Conservation (phyloP, 2,329 filamentous ascomycete species). For the Conoideocrella luteorostrata region DNA sequence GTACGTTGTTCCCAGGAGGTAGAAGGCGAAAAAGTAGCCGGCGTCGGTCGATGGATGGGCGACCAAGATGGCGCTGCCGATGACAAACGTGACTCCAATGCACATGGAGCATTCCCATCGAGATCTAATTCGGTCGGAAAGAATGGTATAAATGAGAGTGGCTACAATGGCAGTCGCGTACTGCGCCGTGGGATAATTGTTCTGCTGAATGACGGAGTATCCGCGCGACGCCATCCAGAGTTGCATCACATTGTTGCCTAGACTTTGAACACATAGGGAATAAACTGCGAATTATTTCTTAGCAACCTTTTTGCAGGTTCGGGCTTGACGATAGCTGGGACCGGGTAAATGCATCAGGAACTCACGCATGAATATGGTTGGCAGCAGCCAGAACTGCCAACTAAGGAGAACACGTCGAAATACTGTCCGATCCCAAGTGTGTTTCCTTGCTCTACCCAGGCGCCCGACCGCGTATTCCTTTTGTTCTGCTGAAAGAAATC, state of each 20-base stretch:
- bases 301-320: background rate
- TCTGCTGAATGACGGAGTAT: constrained; percentile 35
- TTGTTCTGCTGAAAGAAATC: constrained; percentile 29
- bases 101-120: constrained; percentile 37
- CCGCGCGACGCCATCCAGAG: constrained; percentile 38
- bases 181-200: constrained; percentile 36
- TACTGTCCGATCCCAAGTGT: constrained; percentile 10
- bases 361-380: constrained; percentile 38
- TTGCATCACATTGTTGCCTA: constrained; percentile 38
- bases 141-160: constrained; percentile 32
- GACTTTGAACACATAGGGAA: constrained; percentile 35
- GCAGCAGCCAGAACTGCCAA: constrained; percentile 40
- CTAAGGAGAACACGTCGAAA: constrained; percentile 21
- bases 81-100: constrained; percentile 35
- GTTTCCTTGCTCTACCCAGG: constrained; percentile 23
- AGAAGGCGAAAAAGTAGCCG: constrained; percentile 37
- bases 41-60: constrained; percentile 24
- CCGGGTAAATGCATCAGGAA: background rate
- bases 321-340: background rate
- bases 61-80: constrained; percentile 32
- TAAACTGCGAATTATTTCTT: constrained; percentile 23
- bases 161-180: constrained; percentile 36
- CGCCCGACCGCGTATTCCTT: constrained; percentile 30
- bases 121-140: constrained; percentile 35
- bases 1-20: constrained; percentile 36